These are phyloP conservation scores for Coleophoma crateriformis DNA, from an alignment of 2,329 filamentous ascomycete genomes.

Conservation along the genomic window DNA sequence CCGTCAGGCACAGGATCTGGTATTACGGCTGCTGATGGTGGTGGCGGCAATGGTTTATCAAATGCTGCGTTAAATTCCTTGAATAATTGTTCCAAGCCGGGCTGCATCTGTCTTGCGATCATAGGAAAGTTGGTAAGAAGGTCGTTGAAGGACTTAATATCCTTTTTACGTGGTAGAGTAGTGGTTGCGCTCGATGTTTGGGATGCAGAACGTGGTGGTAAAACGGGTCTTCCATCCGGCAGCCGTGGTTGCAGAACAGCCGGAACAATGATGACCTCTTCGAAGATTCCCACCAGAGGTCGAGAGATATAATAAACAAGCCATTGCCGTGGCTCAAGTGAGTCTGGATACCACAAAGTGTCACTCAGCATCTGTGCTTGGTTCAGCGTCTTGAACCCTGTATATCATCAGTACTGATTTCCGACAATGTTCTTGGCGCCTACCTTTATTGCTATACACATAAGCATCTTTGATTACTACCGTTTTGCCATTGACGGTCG, in stretches of 20 bases:
- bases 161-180: constrained; percentile 68
- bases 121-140: constrained; percentile 87
- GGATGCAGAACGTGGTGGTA: constrained; percentile 11
- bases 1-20: constrained; percentile 54
- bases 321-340: constrained; percentile 88
- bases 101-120: constrained; percentile 94
- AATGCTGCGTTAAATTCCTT: constrained; percentile 83
- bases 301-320: constrained; percentile 93
- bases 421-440: constrained; percentile 15
- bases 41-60: constrained; percentile 76
- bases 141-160: constrained; percentile 86
- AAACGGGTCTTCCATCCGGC: constrained; percentile 20
- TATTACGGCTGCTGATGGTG: constrained; percentile 56
- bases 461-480: constrained; percentile 91
- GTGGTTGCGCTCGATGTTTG: constrained; percentile 10
- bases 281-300: constrained; percentile 78
- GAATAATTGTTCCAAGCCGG: constrained; percentile 82
- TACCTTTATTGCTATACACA: constrained; percentile 95
- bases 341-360: constrained; percentile 81
- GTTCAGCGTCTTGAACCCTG: constrained; percentile 86
- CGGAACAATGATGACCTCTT: constrained; percentile 65
- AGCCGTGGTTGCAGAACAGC: constrained; percentile 51
- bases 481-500: constrained; percentile 86
- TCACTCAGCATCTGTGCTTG: constrained; percentile 86
- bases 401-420: constrained; percentile 4